Percentiles rank a stretch among this genome's conserved stretches.
phyloP scores from a whole-genome alignment of 345 rosid species.

The Carallia brachiata region DNA sequence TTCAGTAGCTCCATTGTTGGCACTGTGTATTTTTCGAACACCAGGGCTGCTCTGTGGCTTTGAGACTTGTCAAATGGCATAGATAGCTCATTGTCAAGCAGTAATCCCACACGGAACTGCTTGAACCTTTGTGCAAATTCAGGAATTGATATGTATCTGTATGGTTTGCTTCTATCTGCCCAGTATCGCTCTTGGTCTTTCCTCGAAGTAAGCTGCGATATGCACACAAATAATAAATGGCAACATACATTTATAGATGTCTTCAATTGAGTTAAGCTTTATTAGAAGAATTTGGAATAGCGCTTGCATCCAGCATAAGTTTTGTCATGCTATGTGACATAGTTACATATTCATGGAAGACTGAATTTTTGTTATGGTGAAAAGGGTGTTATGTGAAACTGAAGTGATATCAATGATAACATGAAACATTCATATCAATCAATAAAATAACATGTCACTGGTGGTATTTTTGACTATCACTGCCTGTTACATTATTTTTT shows the following conservation, averaged over 20 bases:
- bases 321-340: too few species aligned
- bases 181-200: conserved; percentile 95
- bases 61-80: conserved; percentile 52
- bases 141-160: conserved; percentile 57
- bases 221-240: neutral
- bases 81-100: conserved; percentile 51
- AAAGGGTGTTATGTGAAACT: too few species aligned
- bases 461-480: neutral
- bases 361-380: too few species aligned
- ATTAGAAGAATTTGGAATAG: too few species aligned
- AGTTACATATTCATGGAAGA: too few species aligned
- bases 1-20: conserved; percentile 61
- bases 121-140: conserved; percentile 59
- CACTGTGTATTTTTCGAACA: conserved; percentile 52
- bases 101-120: conserved; percentile 66
- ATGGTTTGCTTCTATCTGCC: conserved; percentile 57
- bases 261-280: too few species aligned
- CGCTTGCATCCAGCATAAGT: too few species aligned
- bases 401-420: too few species aligned
- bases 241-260: too few species aligned
- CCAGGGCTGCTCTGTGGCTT: conserved; percentile 70
- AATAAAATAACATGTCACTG: too few species aligned
- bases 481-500: neutral
- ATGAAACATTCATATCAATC: too few species aligned
- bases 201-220: conserved; percentile 69